Evolutionary conservation across 1,284 basidiomycete species (phyloP).

Genomic region (Sanghuangporus sanghuang): DNA sequence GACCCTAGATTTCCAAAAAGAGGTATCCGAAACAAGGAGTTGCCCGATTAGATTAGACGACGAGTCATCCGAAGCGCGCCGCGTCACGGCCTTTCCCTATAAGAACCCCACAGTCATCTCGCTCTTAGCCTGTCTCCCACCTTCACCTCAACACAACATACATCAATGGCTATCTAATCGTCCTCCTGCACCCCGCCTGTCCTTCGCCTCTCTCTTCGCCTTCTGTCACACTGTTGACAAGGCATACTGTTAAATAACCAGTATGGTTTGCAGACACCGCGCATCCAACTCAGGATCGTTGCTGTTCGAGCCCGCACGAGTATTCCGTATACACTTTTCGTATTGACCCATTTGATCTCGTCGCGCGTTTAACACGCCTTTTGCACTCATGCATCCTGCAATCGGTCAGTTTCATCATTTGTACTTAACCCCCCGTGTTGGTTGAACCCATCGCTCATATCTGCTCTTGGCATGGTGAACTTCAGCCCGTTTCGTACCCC

Average conservation of each 20-base stretch:
- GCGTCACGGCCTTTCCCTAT: neutral
- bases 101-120: neutral
- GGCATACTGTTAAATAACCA: constrained; percentile 40
- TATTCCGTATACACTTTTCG: constrained; percentile 75
- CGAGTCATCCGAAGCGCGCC: constrained; percentile 8
- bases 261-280: constrained; percentile 79
- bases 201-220: constrained; percentile 21
- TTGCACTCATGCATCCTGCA: constrained; percentile 3
- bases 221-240: constrained; percentile 30
- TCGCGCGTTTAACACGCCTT: constrained; percentile 26
- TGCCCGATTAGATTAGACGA: neutral
- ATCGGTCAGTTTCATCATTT: neutral
- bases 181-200: neutral
- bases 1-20: neutral
- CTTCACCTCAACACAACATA: neutral
- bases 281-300: constrained; percentile 78
- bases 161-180: constrained; percentile 1
- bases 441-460: neutral
- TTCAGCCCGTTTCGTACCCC: constrained; percentile 3
- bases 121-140: neutral
- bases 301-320: constrained; percentile 78
- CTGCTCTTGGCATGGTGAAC: neutral
- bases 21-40: neutral
- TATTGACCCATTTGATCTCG: constrained; percentile 19
- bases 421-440: neutral